Conservation (phyloP, 129 eudicot species). For the Flaveria trinervia region DNA sequence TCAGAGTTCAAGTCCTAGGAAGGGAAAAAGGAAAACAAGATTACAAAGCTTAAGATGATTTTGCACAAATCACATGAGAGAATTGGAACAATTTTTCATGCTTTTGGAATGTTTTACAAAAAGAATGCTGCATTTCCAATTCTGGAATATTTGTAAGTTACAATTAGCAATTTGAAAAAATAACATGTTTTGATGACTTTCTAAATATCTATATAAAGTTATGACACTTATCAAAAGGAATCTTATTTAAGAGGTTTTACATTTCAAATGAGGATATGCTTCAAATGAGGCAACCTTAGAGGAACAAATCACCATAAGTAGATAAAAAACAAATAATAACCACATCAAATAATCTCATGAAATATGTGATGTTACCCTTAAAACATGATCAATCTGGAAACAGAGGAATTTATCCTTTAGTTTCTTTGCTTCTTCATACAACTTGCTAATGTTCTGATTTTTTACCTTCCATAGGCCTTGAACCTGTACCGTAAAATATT, state of each 20-base stretch:
- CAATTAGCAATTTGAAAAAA: neutral
- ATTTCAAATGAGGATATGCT: neutral
- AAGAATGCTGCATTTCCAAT: neutral
- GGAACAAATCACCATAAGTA: slow-evolving; percentile 4
- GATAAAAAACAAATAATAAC: slow-evolving; percentile 9
- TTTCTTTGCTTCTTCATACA: slow-evolving; percentile 76
- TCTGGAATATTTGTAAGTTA: neutral
- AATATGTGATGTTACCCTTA: slow-evolving; percentile 56
- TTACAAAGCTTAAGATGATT: neutral
- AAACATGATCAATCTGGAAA: slow-evolving; percentile 77
- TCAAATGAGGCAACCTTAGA: neutral
- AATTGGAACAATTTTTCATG: neutral
- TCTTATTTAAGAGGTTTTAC: neutral
- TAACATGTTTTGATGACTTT: neutral
- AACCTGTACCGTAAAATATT: slow-evolving; percentile 47
- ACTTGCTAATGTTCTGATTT: slow-evolving; percentile 61
- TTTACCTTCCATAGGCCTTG: slow-evolving; percentile 93
- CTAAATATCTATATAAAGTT: neutral
- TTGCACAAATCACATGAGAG: neutral
- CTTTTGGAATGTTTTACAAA: neutral
- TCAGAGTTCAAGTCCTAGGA: slow-evolving; percentile 74
- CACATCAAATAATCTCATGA: neutral
- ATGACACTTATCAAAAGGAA: neutral
- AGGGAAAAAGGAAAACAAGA: neutral
- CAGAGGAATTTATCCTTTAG: slow-evolving; percentile 70